Base-by-base conservation (phyloP, 2,329 filamentous ascomycete genomes). In the Coniella vitis region DNA sequence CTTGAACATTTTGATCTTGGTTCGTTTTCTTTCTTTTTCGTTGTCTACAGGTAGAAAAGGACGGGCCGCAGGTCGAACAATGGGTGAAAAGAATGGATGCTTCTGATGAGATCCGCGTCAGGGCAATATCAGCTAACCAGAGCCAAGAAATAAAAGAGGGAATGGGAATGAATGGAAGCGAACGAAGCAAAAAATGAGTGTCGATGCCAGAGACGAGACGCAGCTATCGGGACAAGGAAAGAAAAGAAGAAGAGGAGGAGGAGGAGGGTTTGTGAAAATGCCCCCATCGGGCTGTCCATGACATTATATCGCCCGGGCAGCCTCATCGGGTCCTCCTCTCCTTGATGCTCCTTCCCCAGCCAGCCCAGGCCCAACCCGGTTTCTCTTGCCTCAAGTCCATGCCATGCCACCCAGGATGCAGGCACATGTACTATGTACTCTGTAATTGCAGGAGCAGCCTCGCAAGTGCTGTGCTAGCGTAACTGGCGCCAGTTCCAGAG, bases 81-180 rank as follows among this genome's bases (percentile, higher is more conserved):
- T n/a, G n/a, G n/a, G n/a, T n/a, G n/a, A 39, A 32, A 45, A n/a
- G 42, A 45, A 49, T 49, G 47, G 47, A 49, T 49, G 41, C 47
- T 49, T 49, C 47, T 49, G 20, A 44, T 38, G 49, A 47, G 8
- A 52, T 44, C 38, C 50, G 41, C 39, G 47, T 52, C 20, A 7
- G 37, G 38, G 37, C 38, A 38, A 35, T 38, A 25, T 32, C 19
- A 48, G 51, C 51, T 53, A 47, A 50, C 51, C 51, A 48, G 51
- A 53, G 51, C 51, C 51, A 47, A 21, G 50, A 53, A 53, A 47
- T 50, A 36, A 53, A 53, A 50, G 47, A 53, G 36, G 21, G 47
- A 53, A 50, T 49, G 35, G 50, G 47, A 43, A 39, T 49, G 47
- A 47, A 32, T 40, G 47, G 10, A 49, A 53, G 43, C 38, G 51